Evolutionary conservation across 129 eudicot genomes (phyloP), one percentile per base, ranked within the genome.

Genomic region (Artemisia tridentata): DNA sequence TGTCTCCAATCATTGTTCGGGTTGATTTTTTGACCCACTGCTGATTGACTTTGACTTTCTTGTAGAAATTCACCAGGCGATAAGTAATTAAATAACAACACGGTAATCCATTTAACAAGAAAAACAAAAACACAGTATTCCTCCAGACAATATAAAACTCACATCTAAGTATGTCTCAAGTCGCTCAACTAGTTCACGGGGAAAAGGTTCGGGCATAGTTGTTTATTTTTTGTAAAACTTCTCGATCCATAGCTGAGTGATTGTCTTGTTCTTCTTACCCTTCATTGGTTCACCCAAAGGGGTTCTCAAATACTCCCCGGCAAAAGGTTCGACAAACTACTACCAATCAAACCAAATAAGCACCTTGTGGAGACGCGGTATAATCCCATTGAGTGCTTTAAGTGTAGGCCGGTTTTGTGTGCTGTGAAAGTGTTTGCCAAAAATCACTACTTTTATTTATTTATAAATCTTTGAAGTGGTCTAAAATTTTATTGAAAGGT

Each of bases 181-280:
- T n/a, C n/a, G n/a, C n/a, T n/a, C n/a, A n/a, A n/a, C n/a, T n/a
- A n/a, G n/a, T n/a, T n/a, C n/a, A n/a, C n/a, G n/a, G n/a, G n/a
- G n/a, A n/a, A n/a, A n/a, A n/a, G n/a, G n/a, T n/a, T n/a, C n/a
- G n/a, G n/a, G n/a, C n/a, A n/a, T n/a, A n/a, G n/a, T n/a, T n/a
- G n/a, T n/a, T n/a, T n/a, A n/a, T n/a, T n/a, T n/a, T 78, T 95
- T 95, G 88, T 90, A 90, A 81, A 95, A 95, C 75, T 95, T 95
- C 70, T 95, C 97, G 65, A 95, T 34, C 99, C 99, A 95, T 41
- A 95, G 75, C 77, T 88, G 97, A 3, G 97, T 90, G 76, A 80
- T 86, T 27, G 97, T 54, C 80, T 86, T 90, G 69, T 90, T 95
- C 84, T 82, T 90, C 72, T 95, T 90, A 3, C 99, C 99, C 80